A percentile compares a stretch with the other conserved stretches of the same genome.
These are phyloP conservation scores for Urochloa ruziziensis DNA, from an alignment of 176 grass and related monocot species.

Conservation along the genomic window DNA sequence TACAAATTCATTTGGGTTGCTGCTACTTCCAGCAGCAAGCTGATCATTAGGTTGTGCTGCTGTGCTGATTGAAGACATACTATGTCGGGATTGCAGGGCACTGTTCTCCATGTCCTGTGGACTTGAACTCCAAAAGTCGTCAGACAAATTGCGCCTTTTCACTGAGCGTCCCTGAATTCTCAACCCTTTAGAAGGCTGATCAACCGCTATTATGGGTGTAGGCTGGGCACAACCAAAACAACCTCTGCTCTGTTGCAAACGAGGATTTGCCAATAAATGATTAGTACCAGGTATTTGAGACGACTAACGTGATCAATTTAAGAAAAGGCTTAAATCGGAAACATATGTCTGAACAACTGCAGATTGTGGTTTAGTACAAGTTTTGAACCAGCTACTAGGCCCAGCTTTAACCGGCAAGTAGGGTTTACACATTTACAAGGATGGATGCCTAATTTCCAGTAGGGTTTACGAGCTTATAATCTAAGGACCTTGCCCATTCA, in stretches of 20 bases:
- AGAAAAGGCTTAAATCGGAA: background rate
- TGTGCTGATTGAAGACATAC: conserved; percentile 90
- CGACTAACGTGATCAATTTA: background rate
- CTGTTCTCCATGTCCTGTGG: conserved; percentile 81
- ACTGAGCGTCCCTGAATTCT: conserved; percentile 79
- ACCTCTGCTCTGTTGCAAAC: conserved; percentile 98
- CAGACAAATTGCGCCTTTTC: conserved; percentile 52
- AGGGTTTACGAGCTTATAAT: background rate
- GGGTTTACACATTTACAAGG: background rate
- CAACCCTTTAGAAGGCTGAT: conserved; percentile 91
- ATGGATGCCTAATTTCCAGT: background rate
- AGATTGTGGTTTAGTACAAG: background rate
- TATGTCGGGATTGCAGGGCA: conserved; percentile 71
- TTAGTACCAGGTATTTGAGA: conserved; percentile 39
- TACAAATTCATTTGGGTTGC: conserved; percentile 67
- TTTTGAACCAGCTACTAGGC: background rate
- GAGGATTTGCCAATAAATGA: conserved; percentile 55
- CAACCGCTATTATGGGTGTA: conserved; percentile 83
- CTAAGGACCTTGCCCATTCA: background rate
- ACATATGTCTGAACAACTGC: background rate
- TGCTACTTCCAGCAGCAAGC: conserved; percentile 68
- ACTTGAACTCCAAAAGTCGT: conserved; percentile 97
- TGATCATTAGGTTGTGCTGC: conserved; percentile 56
- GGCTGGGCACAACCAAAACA: conserved; percentile 85
- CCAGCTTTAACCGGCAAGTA: background rate